phyloP scores from a whole-genome alignment of 148 eudicot species.

The Mesembryanthemum crystallinum region DNA sequence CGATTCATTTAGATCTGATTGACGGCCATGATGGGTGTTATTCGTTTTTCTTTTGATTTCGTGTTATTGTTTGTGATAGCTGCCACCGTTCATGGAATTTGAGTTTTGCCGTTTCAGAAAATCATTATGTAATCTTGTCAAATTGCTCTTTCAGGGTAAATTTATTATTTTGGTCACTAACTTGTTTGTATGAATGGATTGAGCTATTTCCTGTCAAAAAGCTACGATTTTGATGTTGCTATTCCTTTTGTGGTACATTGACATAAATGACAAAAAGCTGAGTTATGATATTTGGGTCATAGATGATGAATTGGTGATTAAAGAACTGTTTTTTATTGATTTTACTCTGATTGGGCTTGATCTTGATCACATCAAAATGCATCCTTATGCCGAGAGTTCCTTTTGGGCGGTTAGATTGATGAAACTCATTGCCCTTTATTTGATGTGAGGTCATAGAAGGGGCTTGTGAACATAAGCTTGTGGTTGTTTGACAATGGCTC shows the following conservation, averaged over 20 bases:
- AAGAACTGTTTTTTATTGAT: not conserved
- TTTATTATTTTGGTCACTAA: not conserved
- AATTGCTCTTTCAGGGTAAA: not conserved
- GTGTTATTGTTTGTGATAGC: not conserved
- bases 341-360: not conserved
- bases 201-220: not conserved
- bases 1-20: conserved; percentile 12
- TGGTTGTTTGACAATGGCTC: not conserved
- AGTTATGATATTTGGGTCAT: not conserved
- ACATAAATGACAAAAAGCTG: not conserved
- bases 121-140: too few species aligned
- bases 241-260: not conserved
- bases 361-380: not conserved
- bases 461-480: not conserved
- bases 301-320: not conserved
- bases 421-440: not conserved
- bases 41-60: conserved; percentile 2
- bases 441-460: not conserved
- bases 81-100: not conserved
- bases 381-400: not conserved
- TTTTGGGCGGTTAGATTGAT: not conserved
- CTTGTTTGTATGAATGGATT: not conserved
- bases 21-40: not conserved
- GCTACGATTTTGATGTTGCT: not conserved
- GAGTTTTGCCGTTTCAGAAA: not conserved